Conservation (phyloP, 768 basidiomycete species). For the Pleurotus salmoneostramineus region DNA sequence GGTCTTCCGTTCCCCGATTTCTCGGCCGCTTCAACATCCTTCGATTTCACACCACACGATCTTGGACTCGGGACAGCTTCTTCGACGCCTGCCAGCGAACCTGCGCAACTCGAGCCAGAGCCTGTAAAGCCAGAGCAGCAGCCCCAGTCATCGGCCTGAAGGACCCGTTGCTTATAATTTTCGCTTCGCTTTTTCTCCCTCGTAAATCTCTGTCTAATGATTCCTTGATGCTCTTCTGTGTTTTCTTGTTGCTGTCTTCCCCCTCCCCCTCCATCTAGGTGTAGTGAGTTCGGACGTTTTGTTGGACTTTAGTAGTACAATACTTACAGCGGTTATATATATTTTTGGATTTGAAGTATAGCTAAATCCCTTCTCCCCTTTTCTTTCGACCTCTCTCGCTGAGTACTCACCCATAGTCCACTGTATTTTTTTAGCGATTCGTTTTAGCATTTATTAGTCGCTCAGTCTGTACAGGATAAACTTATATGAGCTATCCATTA, state of each 20-base stretch:
- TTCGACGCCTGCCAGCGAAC: constrained; percentile 47
- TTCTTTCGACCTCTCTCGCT: not conserved
- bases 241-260: constrained; percentile 3
- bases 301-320: constrained; percentile 1
- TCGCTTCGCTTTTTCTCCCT: constrained; percentile 6
- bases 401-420: constrained; percentile 2
- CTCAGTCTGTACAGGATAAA: constrained; percentile 7
- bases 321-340: not conserved
- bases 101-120: constrained; percentile 56
- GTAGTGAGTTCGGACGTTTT: not conserved
- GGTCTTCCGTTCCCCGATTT: constrained; percentile 73
- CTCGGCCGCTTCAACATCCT: constrained; percentile 53
- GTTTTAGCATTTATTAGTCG: constrained; percentile 3
- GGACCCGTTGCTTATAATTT: constrained; percentile 16
- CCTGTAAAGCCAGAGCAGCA: constrained; percentile 62
- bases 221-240: constrained; percentile 4
- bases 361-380: not conserved
- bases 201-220: not conserved
- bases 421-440: constrained; percentile 2
- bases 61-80: constrained; percentile 52
- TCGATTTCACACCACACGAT: constrained; percentile 72
- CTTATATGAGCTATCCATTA: constrained; percentile 8
- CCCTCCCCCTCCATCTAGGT: not conserved
- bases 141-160: constrained; percentile 25
- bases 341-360: constrained; percentile 1